Percentiles rank a stretch among this genome's conserved stretches.
Conservation (phyloP, 768 basidiomycete genomes). For the Russula sp. region DNA sequence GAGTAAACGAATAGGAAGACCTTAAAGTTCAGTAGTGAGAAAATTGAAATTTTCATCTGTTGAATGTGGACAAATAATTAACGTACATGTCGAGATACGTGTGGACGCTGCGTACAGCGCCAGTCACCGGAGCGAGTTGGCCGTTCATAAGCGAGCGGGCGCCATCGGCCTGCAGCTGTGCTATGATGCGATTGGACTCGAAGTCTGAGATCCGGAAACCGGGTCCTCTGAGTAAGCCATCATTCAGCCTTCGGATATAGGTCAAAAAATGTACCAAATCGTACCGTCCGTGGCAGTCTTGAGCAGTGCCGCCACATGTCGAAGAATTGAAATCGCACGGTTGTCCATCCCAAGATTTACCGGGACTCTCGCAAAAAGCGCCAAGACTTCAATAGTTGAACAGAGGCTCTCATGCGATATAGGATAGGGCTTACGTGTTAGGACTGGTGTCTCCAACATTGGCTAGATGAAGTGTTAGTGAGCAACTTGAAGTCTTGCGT, state of each 20-base stretch:
- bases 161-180: slow-evolving; percentile 63
- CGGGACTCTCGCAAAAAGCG: slow-evolving; percentile 76
- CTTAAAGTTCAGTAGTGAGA: slow-evolving; percentile 35
- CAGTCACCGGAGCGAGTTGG: slow-evolving; percentile 47
- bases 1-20: slow-evolving; percentile 59
- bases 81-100: slow-evolving; percentile 65
- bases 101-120: slow-evolving; percentile 68
- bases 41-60: background rate
- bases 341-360: slow-evolving; percentile 61
- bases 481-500: slow-evolving; percentile 20
- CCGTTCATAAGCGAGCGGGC: slow-evolving; percentile 61
- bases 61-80: slow-evolving; percentile 12
- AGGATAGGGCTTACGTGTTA: slow-evolving; percentile 56
- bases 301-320: slow-evolving; percentile 66
- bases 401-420: background rate
- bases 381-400: slow-evolving; percentile 46
- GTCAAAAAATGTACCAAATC: slow-evolving; percentile 21
- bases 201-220: slow-evolving; percentile 75
- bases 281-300: slow-evolving; percentile 71
- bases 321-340: slow-evolving; percentile 68
- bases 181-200: slow-evolving; percentile 72
- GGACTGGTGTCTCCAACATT: slow-evolving; percentile 80
- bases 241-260: slow-evolving; percentile 17
- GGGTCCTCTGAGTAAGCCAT: slow-evolving; percentile 52
- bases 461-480: slow-evolving; percentile 41